These are phyloP conservation scores for Penicillium sp. DNA, from an alignment of 2,329 filamentous ascomycete genomes.

Conservation along the genomic window DNA sequence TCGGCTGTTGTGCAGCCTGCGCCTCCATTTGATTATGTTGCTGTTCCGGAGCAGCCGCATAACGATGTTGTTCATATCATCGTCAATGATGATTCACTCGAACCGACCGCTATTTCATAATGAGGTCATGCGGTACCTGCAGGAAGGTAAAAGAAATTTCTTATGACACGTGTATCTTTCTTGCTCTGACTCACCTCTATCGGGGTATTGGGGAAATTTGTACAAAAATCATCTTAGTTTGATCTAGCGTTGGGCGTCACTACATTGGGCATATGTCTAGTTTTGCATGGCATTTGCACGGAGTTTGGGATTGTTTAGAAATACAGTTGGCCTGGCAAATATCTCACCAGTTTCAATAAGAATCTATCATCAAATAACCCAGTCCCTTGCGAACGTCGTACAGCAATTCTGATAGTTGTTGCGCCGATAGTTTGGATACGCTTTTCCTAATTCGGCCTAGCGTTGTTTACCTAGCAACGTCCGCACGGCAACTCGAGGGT, in stretches of 20 bases:
- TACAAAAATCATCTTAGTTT: neutral
- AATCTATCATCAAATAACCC: neutral
- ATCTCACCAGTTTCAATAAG: neutral
- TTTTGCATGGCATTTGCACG: neutral
- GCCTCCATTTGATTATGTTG: slow-evolving; percentile 29
- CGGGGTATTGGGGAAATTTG: neutral
- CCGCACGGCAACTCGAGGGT: slow-evolving; percentile 9
- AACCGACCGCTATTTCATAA: neutral
- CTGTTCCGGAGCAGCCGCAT: slow-evolving; percentile 16
- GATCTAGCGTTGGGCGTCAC: slow-evolving; percentile 4
- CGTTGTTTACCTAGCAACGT: slow-evolving; percentile 25
- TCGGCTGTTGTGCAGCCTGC: slow-evolving; percentile 41
- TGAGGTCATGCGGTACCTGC: neutral
- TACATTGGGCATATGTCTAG: neutral
- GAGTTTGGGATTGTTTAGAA: neutral
- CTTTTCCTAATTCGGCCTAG: slow-evolving; percentile 16
- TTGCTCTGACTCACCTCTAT: neutral
- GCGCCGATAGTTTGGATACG: neutral
- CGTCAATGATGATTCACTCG: slow-evolving; percentile 19
- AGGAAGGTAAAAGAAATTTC: neutral
- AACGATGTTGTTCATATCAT: slow-evolving; percentile 33
- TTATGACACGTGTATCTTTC: neutral
- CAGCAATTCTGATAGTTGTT: neutral
- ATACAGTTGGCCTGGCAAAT: neutral
- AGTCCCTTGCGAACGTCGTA: neutral